Percentiles rank a stretch among this genome's conserved stretches.
Evolutionary conservation across 192 early-diverging fungal species (phyloP).

Genomic region (Rhizophagus prolifer): DNA sequence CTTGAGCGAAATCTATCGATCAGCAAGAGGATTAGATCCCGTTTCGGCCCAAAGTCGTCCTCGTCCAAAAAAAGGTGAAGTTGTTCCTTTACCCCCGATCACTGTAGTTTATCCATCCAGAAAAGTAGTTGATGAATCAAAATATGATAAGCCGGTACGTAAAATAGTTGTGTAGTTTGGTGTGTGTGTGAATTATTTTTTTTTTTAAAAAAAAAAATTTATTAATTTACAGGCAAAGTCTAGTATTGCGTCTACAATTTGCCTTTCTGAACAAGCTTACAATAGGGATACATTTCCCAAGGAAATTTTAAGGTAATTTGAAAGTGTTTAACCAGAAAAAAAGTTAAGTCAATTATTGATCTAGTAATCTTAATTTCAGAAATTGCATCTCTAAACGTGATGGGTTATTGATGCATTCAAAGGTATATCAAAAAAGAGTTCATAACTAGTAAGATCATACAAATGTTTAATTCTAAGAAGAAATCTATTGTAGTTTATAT

Average conservation of each 20-base stretch:
- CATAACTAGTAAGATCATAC: too few relatives aligned
- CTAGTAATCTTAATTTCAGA: neutral
- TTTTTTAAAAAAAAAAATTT: too few relatives aligned
- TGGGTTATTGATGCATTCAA: neutral
- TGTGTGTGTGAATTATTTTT: too few relatives aligned
- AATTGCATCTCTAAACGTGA: neutral
- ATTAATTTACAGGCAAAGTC: neutral
- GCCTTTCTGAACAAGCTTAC: neutral
- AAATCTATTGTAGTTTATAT: neutral
- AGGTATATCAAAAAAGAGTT: neutral
- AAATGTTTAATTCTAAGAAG: neutral
- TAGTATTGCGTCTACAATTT: neutral
- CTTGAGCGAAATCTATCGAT: constrained; percentile 39
- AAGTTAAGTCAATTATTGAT: neutral
- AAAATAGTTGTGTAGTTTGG: too few relatives aligned
- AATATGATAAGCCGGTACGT: constrained; percentile 20
- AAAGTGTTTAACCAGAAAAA: neutral
- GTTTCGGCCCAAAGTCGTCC: neutral
- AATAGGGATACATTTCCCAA: neutral
- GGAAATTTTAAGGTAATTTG: neutral
- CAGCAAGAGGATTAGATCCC: constrained; percentile 39
- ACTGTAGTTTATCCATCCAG: constrained; percentile 37
- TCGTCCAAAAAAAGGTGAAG: neutral
- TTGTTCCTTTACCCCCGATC: constrained; percentile 30
- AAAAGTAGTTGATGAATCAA: constrained; percentile 33